These are phyloP conservation scores for Salisapilia sapeloensis DNA, from an alignment of 352 stramenopile species.

Conservation along the genomic window DNA sequence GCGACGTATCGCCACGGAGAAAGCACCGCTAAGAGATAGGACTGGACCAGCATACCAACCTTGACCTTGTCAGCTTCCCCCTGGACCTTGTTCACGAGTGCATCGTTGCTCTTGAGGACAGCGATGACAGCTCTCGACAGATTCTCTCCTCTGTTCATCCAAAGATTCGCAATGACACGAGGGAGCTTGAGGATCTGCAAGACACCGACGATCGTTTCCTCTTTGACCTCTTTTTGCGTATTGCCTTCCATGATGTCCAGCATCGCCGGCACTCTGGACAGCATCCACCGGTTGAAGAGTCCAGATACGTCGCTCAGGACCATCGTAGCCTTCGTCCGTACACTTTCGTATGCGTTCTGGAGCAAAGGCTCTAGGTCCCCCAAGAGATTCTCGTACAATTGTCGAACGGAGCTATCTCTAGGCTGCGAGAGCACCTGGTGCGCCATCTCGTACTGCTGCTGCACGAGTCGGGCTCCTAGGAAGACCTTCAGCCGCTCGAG, in stretches of 20 bases:
- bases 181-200: constrained; percentile 20
- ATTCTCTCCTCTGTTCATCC: constrained; percentile 18
- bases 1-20: constrained; percentile 32
- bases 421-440: constrained; percentile 15
- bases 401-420: constrained; percentile 5
- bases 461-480: constrained; percentile 29
- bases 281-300: constrained; percentile 38
- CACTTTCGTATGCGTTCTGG: constrained; percentile 34
- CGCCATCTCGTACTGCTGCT: constrained; percentile 43
- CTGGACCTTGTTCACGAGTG: constrained; percentile 30
- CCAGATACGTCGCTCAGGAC: constrained; percentile 33
- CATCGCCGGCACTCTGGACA: constrained; percentile 15
- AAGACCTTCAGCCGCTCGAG: constrained; percentile 50
- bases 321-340: constrained; percentile 14
- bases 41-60: constrained; percentile 28
- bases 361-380: constrained; percentile 25
- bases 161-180: constrained; percentile 19
- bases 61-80: constrained; percentile 35
- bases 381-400: constrained; percentile 24
- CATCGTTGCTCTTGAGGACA: constrained; percentile 24
- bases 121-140: constrained; percentile 20
- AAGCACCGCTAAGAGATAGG: constrained; percentile 31
- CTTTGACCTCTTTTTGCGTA: constrained; percentile 4
- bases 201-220: constrained; percentile 1
- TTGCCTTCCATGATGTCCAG: constrained; percentile 28